These are phyloP conservation scores for Eucalyptus paniculata DNA, from an alignment of 345 rosid genomes.

Conservation along the genomic window DNA sequence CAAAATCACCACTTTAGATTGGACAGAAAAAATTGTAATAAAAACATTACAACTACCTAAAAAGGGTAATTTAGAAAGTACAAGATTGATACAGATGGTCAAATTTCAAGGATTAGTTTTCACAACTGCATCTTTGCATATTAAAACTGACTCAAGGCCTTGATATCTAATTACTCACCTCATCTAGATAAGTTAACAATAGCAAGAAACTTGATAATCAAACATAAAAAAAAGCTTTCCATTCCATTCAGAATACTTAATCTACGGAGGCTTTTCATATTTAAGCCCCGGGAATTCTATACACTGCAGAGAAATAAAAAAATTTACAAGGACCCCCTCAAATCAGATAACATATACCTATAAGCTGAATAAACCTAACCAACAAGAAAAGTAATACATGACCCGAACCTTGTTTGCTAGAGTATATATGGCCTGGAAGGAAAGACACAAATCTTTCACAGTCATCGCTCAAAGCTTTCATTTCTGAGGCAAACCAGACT, in stretches of 20 bases:
- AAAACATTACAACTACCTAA: background rate
- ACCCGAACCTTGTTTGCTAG: constrained; percentile 50
- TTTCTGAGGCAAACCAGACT: constrained; percentile 83
- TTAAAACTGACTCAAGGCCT: background rate
- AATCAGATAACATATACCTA: background rate
- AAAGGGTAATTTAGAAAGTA: background rate
- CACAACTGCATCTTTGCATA: background rate
- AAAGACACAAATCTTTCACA: constrained; percentile 85
- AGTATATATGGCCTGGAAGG: constrained; percentile 92
- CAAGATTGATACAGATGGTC: background rate
- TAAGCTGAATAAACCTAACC: background rate
- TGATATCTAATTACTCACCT: background rate
- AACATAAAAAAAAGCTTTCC: background rate
- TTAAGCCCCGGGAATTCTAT: background rate
- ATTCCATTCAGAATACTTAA: background rate
- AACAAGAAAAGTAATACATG: background rate
- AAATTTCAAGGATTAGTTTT: background rate
- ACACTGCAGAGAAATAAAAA: background rate
- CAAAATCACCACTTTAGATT: background rate
- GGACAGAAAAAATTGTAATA: background rate
- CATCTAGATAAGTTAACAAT: background rate
- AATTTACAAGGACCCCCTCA: background rate
- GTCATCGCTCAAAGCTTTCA: constrained; percentile 86
- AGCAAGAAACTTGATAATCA: background rate
- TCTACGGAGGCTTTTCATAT: background rate